A percentile compares a stretch with the other conserved stretches of the same genome.
Evolutionary conservation across 352 stramenopile genomes (phyloP).

Genomic region (Pythium oligandrum): DNA sequence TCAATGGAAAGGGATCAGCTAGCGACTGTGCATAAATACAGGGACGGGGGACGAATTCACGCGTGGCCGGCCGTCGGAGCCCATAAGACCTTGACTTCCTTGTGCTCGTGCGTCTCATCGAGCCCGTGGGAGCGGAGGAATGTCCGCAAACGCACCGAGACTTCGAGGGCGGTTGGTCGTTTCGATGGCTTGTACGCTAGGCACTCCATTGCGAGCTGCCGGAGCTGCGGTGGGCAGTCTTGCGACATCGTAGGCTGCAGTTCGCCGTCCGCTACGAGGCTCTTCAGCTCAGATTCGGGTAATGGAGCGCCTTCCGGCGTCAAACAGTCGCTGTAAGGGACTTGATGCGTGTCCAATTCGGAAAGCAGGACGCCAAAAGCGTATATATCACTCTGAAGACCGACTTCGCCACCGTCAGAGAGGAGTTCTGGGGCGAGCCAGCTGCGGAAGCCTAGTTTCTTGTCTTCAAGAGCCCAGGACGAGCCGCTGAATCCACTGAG

Average conservation of each 20-base stretch:
- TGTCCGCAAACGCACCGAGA: conserved; percentile 12
- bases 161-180: conserved; percentile 12
- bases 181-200: conserved; percentile 14
- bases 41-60: no score
- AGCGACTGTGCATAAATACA: no score
- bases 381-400: conserved; percentile 14
- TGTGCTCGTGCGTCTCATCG: conserved; percentile 5
- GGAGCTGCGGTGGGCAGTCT: conserved; percentile 10
- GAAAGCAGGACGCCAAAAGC: conserved; percentile 21
- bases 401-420: conserved; percentile 6
- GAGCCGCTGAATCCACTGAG: conserved; percentile 21
- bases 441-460: conserved; percentile 4
- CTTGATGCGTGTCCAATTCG: conserved; percentile 16
- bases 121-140: conserved; percentile 18
- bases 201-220: conserved; percentile 12
- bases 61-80: no score
- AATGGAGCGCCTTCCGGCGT: conserved; percentile 7
- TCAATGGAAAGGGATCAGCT: no score
- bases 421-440: conserved; percentile 16
- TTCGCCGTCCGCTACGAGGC: conserved; percentile 9
- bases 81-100: conserved; percentile 10
- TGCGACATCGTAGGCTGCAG: conserved; percentile 15
- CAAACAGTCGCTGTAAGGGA: conserved; percentile 17
- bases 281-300: conserved; percentile 7
- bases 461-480: conserved; percentile 4